Percentiles rank a stretch among this genome's conserved stretches.
Conservation (phyloP, 352 stramenopile genomes). For the Peronospora belbahrii region DNA sequence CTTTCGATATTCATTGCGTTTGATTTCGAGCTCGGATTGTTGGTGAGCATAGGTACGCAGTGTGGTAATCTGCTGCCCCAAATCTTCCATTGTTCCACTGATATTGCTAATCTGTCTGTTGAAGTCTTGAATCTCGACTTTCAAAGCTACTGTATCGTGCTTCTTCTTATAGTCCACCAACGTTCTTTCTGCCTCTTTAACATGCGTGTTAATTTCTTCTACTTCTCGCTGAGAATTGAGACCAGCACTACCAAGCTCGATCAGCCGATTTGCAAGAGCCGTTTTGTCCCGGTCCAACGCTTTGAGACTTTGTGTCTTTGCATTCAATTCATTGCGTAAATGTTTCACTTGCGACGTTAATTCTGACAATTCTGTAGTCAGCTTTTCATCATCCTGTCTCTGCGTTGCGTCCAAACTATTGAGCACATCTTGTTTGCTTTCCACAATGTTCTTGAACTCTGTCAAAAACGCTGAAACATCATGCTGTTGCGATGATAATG, state of each 20-base stretch:
- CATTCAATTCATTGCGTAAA: constrained; percentile 36
- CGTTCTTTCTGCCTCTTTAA: constrained; percentile 39
- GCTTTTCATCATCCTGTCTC: constrained; percentile 32
- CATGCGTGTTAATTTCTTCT: constrained; percentile 34
- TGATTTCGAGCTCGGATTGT: constrained; percentile 43
- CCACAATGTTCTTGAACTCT: constrained; percentile 40
- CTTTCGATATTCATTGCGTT: constrained; percentile 29
- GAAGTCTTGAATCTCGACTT: constrained; percentile 37
- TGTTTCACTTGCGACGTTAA: constrained; percentile 47
- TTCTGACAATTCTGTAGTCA: constrained; percentile 43
- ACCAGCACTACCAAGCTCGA: constrained; percentile 28
- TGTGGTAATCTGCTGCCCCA: constrained; percentile 50
- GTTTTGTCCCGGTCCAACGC: constrained; percentile 38
- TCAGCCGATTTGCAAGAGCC: constrained; percentile 28
- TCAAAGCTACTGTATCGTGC: constrained; percentile 28
- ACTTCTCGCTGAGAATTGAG: constrained; percentile 45
- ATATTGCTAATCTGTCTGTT: constrained; percentile 37
- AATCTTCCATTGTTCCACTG: constrained; percentile 32
- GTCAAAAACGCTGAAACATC: constrained; percentile 45
- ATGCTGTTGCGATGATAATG: constrained; percentile 41
- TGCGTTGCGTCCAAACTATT: constrained; percentile 33
- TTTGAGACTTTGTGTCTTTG: constrained; percentile 35
- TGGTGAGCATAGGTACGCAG: constrained; percentile 45
- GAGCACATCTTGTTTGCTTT: constrained; percentile 35
- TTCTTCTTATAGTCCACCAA: constrained; percentile 40